Conservation (phyloP, 257 asterid species). For the Verbena officinalis region DNA sequence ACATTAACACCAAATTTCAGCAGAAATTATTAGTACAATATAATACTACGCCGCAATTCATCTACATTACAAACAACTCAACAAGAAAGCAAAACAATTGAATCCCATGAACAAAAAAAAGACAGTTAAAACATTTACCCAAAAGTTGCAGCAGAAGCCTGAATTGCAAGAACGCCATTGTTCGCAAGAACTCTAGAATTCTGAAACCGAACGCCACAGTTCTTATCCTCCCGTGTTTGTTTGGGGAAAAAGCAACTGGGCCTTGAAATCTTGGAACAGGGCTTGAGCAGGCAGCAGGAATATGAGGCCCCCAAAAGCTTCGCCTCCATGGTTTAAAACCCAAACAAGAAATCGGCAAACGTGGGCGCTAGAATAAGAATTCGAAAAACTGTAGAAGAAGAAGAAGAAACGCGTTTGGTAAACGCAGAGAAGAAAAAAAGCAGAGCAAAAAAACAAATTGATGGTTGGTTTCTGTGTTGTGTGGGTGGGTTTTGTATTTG, state of each 20-base stretch:
- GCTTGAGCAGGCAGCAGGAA: conserved; percentile 33
- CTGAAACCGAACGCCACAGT: conserved; percentile 28
- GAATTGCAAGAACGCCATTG: conserved; percentile 40
- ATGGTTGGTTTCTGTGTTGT: background rate
- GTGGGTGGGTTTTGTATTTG: background rate
- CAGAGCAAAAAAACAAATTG: background rate
- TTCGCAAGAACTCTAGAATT: conserved; percentile 31
- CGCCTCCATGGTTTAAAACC: conserved; percentile 50
- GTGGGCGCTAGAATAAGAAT: background rate
- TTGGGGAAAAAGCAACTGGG: conserved; percentile 21
- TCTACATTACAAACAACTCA: conserved; percentile 8
- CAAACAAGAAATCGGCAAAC: background rate
- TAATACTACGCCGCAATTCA: background rate
- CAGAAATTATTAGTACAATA: background rate
- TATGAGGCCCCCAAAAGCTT: conserved; percentile 45
- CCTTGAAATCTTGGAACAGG: conserved; percentile 32
- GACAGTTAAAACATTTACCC: conserved; percentile 42
- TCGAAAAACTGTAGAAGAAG: background rate
- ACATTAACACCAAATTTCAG: background rate
- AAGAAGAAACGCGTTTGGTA: conserved; percentile 1
- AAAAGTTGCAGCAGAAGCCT: conserved; percentile 45
- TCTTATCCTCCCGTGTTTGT: conserved; percentile 30
- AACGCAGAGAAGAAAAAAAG: background rate
- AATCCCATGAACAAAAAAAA: background rate
- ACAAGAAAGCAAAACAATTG: background rate